Evolutionary conservation across 371 early-diverging fungal genomes (phyloP).

Genomic region (Mortierella sp.): DNA sequence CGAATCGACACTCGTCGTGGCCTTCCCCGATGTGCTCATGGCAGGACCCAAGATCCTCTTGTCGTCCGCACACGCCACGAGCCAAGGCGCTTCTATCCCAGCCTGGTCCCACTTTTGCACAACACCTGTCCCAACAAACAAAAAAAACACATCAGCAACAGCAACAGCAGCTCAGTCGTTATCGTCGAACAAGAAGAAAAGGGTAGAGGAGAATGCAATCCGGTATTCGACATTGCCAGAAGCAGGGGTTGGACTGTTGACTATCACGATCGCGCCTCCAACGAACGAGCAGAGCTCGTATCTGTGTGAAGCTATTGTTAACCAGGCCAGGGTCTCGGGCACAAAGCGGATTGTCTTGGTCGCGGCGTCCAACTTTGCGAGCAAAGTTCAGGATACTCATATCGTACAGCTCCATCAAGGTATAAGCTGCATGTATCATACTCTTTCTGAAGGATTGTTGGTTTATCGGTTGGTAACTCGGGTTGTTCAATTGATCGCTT

Average conservation of each 20-base stretch:
- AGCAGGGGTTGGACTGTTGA: conserved; percentile 21
- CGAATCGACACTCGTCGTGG: conserved; percentile 41
- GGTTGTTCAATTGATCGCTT: not conserved
- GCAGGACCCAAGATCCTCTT: conserved; percentile 47
- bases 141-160: not conserved
- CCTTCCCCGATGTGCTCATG: conserved; percentile 40
- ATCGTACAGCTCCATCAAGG: conserved; percentile 25
- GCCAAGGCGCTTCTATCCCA: conserved; percentile 14
- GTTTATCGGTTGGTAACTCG: not conserved
- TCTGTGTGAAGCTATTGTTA: conserved; percentile 47
- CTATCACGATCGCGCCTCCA: conserved; percentile 27
- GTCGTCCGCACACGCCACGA: conserved; percentile 8
- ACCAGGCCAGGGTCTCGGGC: conserved; percentile 27
- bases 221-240: conserved; percentile 11
- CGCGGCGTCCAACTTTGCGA: conserved; percentile 32
- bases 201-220: not conserved
- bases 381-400: conserved; percentile 20
- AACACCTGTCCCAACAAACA: conserved; percentile 3
- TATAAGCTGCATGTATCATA: not conserved
- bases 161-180: not conserved
- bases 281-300: conserved; percentile 39
- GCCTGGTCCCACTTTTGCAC: conserved; percentile 37
- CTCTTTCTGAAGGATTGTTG: not conserved
- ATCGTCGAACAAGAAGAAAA: not conserved
- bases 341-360: conserved; percentile 33